A percentile compares a stretch with the other conserved stretches of the same genome.
phyloP scores from a whole-genome alignment of 2,329 filamentous ascomycete species.

The Dendrostoma leiphaemia region DNA sequence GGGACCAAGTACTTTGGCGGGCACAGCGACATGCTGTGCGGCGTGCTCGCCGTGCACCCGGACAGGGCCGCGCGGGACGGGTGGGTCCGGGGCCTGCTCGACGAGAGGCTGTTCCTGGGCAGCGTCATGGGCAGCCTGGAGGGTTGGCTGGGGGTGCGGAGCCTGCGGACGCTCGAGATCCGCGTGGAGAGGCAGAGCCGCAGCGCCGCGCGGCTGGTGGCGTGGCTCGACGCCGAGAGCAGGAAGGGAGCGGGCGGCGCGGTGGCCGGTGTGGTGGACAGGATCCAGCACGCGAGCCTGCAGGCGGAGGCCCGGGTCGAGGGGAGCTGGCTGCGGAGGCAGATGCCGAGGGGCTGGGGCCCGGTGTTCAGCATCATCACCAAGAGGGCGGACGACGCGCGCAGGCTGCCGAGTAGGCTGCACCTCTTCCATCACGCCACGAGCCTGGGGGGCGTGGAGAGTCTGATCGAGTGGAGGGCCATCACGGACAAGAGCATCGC shows the following conservation, averaged over 20 bases:
- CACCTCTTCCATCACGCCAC: slow-evolving; percentile 91
- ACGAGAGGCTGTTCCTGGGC: slow-evolving; percentile 76
- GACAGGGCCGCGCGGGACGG: slow-evolving; percentile 35
- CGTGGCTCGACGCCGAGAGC: slow-evolving; percentile 63
- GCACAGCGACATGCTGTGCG: slow-evolving; percentile 90
- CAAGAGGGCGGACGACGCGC: slow-evolving; percentile 59
- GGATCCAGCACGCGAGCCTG: slow-evolving; percentile 74
- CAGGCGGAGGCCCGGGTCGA: slow-evolving; percentile 63
- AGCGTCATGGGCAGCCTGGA: slow-evolving; percentile 86
- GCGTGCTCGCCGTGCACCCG: slow-evolving; percentile 68
- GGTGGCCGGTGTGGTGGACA: slow-evolving; percentile 54
- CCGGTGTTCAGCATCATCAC: slow-evolving; percentile 80
- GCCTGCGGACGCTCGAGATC: slow-evolving; percentile 80
- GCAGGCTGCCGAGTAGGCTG: slow-evolving; percentile 72
- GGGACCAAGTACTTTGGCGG: slow-evolving; percentile 97
- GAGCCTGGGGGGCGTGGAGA: slow-evolving; percentile 90
- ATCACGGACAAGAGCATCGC: slow-evolving; percentile 81
- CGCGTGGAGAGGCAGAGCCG: slow-evolving; percentile 74
- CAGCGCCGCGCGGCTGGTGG: slow-evolving; percentile 67
- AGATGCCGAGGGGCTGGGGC: slow-evolving; percentile 91
- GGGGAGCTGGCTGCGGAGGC: slow-evolving; percentile 70
- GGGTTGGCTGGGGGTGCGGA: slow-evolving; percentile 87
- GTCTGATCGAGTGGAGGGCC: slow-evolving; percentile 91
- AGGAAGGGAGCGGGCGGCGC: slow-evolving; percentile 22
- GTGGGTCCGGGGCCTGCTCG: slow-evolving; percentile 60